phyloP scores from a whole-genome alignment of 202 grass and related monocot genomes.

The Setaria italica region DNA sequence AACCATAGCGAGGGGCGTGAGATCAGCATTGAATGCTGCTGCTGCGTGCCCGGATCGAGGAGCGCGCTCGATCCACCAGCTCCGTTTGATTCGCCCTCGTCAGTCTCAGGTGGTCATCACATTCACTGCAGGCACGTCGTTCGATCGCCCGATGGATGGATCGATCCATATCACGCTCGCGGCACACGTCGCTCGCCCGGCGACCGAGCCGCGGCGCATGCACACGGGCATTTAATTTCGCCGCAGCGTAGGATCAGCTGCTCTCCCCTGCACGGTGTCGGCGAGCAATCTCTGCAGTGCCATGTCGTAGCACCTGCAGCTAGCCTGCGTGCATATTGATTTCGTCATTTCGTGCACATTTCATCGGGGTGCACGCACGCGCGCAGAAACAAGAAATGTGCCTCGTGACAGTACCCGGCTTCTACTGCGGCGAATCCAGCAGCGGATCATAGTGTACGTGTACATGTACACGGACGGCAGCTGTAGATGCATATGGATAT shows the following conservation, averaged over 20 bases:
- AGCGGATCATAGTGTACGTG: neutral
- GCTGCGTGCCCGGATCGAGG: neutral
- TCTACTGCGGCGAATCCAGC: neutral
- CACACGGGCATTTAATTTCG: neutral
- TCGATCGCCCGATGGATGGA: no score
- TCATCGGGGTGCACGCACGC: neutral
- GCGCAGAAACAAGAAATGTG: neutral
- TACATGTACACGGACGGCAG: neutral
- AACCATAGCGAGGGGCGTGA: neutral
- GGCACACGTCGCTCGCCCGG: neutral
- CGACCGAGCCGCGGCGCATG: neutral
- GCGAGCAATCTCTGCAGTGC: neutral
- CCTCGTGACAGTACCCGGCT: neutral
- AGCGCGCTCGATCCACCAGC: neutral
- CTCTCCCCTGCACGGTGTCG: neutral
- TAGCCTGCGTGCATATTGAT: neutral
- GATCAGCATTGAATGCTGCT: slow-evolving; percentile 13
- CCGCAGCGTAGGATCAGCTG: neutral
- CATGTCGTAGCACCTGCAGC: neutral
- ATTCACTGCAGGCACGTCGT: neutral
- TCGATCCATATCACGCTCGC: neutral
- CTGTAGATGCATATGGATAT: neutral
- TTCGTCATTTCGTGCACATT: neutral
- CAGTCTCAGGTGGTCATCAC: neutral
- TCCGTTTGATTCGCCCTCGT: neutral